Evolutionary conservation across 495 filamentous ascomycete genomes (phyloP), one percentile per base, ranked within the genome.

Genomic region (Talaromyces borbonicus): DNA sequence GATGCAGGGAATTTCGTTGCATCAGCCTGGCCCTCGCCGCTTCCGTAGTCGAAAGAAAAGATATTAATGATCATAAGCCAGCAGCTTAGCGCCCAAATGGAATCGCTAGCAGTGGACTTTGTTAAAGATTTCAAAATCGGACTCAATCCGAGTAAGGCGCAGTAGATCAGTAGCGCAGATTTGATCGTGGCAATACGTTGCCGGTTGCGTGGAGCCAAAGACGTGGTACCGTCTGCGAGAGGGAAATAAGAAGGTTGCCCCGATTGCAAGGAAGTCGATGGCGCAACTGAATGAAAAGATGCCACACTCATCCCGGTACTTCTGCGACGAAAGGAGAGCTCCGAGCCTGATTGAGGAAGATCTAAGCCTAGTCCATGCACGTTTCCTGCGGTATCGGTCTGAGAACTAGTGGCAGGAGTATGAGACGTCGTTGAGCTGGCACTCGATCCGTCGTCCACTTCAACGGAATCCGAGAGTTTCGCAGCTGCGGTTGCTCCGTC

Each of bases 61-160:
- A 96, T 85, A 63, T 98, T 97, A 66, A 95, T 89, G 48, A 85
- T 77, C 57, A 98, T 77, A 37, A 98, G 72, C 82, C 86, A 93
- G 62, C 81, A 87, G 51, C 85, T 88, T 71, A 98, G 83, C 12
- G 92, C 87, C 93, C 93, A 98, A 51, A 98, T 97, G 19, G 81
- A 87, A 69, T 98, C 92, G 24, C 72, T 80, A 15, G 84, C 84
- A 4, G 89, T 95, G 4, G 89, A 95, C 27, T 81, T 80, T 1
- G 92, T 97, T 11, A 98, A 74, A 3, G 88, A 95, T 61, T 95
- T 95, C 27, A 97, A 72, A 51, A 98, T 97, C 0, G 92, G 92
- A 20, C 85, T 90, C 3, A 98, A 75, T 3, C 90, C 92, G 12
- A 96, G 75, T 22, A 98, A 72, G 4, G 87, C 82, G 54, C 82